phyloP scores from a whole-genome alignment of 495 filamentous ascomycete genomes.

The Talaromyces nanjingensis region DNA sequence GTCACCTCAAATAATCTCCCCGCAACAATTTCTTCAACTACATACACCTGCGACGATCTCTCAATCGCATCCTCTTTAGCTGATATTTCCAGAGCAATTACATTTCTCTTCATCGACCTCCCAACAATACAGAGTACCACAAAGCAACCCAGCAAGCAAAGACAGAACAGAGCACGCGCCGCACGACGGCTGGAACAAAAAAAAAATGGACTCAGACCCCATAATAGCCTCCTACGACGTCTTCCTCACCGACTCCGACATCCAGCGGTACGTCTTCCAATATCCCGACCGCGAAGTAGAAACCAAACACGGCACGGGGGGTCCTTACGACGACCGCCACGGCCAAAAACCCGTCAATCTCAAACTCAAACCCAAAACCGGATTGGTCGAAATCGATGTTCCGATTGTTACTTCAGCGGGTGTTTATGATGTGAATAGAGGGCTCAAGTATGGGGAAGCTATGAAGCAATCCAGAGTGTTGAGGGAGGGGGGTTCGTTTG shows the following conservation, averaged over 20 bases:
- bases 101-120: background rate
- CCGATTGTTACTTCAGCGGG: conserved; percentile 49
- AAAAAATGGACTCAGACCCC: conserved; percentile 34
- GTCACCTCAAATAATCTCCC: background rate
- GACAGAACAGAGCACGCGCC: background rate
- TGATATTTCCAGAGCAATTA: no score
- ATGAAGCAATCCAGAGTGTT: conserved; percentile 46
- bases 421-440: conserved; percentile 57
- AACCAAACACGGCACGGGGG: conserved; percentile 34
- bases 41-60: no score
- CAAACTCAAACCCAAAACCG: conserved; percentile 60
- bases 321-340: conserved; percentile 49
- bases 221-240: conserved; percentile 56
- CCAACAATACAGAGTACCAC: background rate
- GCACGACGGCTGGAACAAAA: background rate
- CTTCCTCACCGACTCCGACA: conserved; percentile 48
- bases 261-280: conserved; percentile 58
- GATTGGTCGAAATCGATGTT: conserved; percentile 69
- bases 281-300: conserved; percentile 46
- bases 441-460: conserved; percentile 58
- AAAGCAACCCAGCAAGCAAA: background rate
- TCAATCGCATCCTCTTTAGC: no score
- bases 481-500: conserved; percentile 52
- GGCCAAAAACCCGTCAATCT: conserved; percentile 50
- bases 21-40: background rate